A percentile compares a stretch with the other conserved stretches of the same genome.
These are phyloP conservation scores for Cercospora berteroae DNA, from an alignment of 2,329 filamentous ascomycete species.

Conservation along the genomic window DNA sequence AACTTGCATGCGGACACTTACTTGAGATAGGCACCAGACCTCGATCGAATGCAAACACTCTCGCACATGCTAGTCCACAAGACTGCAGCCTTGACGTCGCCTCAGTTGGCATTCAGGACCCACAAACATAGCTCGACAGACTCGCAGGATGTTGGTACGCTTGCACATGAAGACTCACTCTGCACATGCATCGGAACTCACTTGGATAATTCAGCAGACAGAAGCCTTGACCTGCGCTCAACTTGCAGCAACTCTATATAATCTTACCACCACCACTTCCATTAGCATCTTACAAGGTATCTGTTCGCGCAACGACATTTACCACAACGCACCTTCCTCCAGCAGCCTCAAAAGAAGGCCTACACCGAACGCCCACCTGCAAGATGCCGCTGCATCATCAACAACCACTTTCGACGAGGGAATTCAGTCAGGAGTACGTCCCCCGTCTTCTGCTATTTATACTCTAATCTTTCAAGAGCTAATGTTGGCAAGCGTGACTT, in stretches of 20 bases:
- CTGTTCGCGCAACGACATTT: not conserved
- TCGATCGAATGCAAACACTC: not conserved
- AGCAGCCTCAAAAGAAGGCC: not conserved
- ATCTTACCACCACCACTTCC: not conserved
- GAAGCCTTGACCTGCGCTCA: not conserved
- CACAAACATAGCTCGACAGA: not conserved
- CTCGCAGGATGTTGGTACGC: not conserved
- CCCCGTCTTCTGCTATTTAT: not conserved
- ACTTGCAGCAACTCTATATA: not conserved
- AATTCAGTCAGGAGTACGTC: not conserved
- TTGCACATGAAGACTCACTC: not conserved
- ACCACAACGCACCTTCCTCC: too few relatives aligned
- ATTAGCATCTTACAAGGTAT: not conserved
- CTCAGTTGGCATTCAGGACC: not conserved
- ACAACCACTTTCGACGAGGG: not conserved
- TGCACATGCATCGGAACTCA: not conserved
- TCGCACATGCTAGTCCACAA: not conserved
- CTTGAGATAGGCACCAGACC: not conserved
- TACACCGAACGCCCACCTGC: not conserved
- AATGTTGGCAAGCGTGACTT: not conserved
- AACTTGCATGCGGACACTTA: not conserved
- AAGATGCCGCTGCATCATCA: not conserved
- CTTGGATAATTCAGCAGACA: not conserved
- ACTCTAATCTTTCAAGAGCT: not conserved
- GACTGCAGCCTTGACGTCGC: not conserved